A percentile compares a stretch with the other conserved stretches of the same genome.
phyloP scores from a whole-genome alignment of 2,329 filamentous ascomycete species.

The Dactylellina haptotyla region DNA sequence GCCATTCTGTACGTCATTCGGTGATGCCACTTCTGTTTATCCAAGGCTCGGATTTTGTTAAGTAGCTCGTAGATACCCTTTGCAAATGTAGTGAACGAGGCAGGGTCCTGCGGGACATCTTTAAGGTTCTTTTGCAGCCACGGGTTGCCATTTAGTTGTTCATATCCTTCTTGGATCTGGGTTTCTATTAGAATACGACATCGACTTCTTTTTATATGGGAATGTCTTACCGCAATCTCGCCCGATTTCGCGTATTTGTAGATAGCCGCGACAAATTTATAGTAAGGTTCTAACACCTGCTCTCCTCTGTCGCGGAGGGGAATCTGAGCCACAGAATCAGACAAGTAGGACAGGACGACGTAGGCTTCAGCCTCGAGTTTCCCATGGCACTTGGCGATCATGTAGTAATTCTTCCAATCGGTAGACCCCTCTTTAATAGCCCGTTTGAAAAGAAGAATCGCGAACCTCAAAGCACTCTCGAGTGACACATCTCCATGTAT shows the following conservation, averaged over 20 bases:
- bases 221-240: slow-evolving; percentile 62
- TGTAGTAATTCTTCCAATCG: slow-evolving; percentile 75
- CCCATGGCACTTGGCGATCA: slow-evolving; percentile 77
- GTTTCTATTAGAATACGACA: slow-evolving; percentile 61
- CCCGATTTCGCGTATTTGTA: slow-evolving; percentile 77
- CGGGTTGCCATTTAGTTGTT: slow-evolving; percentile 44
- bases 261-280: slow-evolving; percentile 83
- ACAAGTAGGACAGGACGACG: slow-evolving; percentile 69
- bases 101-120: slow-evolving; percentile 50
- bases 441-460: slow-evolving; percentile 70
- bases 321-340: slow-evolving; percentile 71
- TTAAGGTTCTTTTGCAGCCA: slow-evolving; percentile 50
- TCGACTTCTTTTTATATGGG: slow-evolving; percentile 23
- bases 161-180: slow-evolving; percentile 49
- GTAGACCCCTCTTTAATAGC: slow-evolving; percentile 70
- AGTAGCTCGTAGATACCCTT: slow-evolving; percentile 61
- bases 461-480: slow-evolving; percentile 74
- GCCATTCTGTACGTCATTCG: slow-evolving; percentile 82
- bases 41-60: slow-evolving; percentile 71
- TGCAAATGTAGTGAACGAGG: slow-evolving; percentile 38
- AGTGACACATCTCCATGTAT: slow-evolving; percentile 69
- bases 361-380: slow-evolving; percentile 70
- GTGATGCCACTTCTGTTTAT: slow-evolving; percentile 93
- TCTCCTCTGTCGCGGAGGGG: slow-evolving; percentile 73
- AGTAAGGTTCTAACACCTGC: slow-evolving; percentile 88